Percentiles rank a stretch among this genome's conserved stretches.
Evolutionary conservation across 2,329 filamentous ascomycete species (phyloP).

Genomic region (Didymella pinodella): DNA sequence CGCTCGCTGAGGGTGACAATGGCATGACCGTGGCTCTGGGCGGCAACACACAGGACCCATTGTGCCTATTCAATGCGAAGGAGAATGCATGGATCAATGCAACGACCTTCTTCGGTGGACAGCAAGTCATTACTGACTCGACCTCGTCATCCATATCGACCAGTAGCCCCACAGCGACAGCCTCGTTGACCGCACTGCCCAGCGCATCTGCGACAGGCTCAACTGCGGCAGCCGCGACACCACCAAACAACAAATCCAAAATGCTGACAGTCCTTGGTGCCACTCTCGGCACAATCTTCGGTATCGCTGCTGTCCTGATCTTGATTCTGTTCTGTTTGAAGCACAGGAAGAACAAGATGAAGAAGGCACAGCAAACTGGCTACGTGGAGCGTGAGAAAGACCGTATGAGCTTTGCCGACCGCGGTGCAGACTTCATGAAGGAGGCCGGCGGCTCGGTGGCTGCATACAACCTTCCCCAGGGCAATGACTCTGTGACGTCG

Average conservation of each 20-base stretch:
- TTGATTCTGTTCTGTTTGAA: constrained; percentile 74
- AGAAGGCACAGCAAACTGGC: constrained; percentile 67
- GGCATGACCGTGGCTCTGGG: constrained; percentile 81
- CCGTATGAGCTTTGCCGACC: constrained; percentile 60
- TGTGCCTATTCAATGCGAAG: constrained; percentile 79
- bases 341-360: constrained; percentile 66
- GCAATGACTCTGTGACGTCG: constrained; percentile 52
- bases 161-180: constrained; percentile 32
- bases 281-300: constrained; percentile 81
- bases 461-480: constrained; percentile 41
- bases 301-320: constrained; percentile 73
- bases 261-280: constrained; percentile 76
- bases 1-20: constrained; percentile 71
- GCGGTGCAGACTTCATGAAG: constrained; percentile 62
- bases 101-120: constrained; percentile 65
- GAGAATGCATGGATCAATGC: constrained; percentile 82
- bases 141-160: constrained; percentile 45
- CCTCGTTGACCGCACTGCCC: constrained; percentile 23
- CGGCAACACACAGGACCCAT: constrained; percentile 67
- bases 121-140: constrained; percentile 46
- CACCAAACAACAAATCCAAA: constrained; percentile 54
- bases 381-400: constrained; percentile 50
- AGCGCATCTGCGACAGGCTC: constrained; percentile 46
- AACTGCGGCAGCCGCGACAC: constrained; percentile 37
- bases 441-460: constrained; percentile 57